phyloP scores from a whole-genome alignment of 495 filamentous ascomycete genomes.

The Aspergillus taichungensis region DNA sequence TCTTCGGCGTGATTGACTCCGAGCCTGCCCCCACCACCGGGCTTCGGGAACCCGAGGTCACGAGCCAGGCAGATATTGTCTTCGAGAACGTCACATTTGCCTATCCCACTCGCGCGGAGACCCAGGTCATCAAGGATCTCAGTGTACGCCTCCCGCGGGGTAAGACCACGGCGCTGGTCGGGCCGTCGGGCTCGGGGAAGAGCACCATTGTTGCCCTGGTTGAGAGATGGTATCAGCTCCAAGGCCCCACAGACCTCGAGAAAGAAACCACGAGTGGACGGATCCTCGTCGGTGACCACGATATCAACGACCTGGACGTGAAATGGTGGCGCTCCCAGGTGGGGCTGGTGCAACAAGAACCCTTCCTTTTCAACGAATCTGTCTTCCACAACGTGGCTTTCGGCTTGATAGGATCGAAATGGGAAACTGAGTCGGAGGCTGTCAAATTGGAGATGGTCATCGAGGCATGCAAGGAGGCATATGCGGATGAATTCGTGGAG shows the following conservation, averaged over 20 bases:
- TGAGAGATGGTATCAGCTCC: constrained; percentile 50
- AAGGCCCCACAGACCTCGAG: constrained; percentile 4
- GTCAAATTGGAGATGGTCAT: constrained; percentile 37
- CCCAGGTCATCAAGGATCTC: constrained; percentile 31
- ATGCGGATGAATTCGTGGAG: constrained; percentile 26
- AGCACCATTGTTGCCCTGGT: constrained; percentile 58
- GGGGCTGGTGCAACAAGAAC: constrained; percentile 61
- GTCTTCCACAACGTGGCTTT: constrained; percentile 59
- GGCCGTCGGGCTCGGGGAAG: constrained; percentile 52
- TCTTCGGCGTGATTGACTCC: constrained; percentile 41
- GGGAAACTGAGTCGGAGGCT: constrained; percentile 39
- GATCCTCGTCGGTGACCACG: constrained; percentile 33
- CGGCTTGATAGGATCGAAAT: constrained; percentile 52
- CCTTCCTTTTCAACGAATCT: constrained; percentile 60
- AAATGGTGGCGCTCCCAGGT: constrained; percentile 60
- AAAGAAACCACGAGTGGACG: constrained; percentile 28
- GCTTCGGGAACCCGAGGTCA: constrained; percentile 16
- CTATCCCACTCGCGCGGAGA: constrained; percentile 42
- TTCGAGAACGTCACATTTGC: constrained; percentile 52
- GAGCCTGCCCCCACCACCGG: constrained; percentile 25
- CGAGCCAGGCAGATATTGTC: constrained; percentile 40
- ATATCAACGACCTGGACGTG: constrained; percentile 45
- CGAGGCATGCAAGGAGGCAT: constrained; percentile 18
- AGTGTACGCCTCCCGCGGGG: constrained; percentile 30
- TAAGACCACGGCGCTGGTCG: constrained; percentile 50